Percentiles rank a stretch among this genome's conserved stretches.
Conservation (phyloP, 805 yeast genomes). For the Hanseniaspora taiwanica region DNA sequence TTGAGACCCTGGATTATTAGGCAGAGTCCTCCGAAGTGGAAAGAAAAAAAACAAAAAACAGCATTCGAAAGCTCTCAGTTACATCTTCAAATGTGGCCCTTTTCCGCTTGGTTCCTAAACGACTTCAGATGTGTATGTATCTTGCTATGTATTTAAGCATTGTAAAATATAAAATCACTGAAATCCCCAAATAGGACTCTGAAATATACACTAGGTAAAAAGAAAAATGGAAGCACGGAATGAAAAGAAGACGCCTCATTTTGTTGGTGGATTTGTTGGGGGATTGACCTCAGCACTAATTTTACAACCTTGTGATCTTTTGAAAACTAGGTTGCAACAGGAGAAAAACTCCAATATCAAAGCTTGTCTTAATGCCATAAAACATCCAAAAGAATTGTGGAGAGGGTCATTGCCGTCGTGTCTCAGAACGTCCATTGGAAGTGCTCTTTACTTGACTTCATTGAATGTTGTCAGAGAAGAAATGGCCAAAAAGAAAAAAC, state of each 20-base stretch:
- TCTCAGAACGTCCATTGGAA: slow-evolving; percentile 78
- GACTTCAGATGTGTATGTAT: no score
- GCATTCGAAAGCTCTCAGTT: no score
- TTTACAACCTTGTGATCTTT: slow-evolving; percentile 78
- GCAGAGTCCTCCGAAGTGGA: no score
- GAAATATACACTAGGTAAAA: no score
- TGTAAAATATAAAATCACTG: no score
- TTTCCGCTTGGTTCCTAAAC: no score
- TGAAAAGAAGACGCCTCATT: slow-evolving; percentile 27
- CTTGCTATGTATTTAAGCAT: no score
- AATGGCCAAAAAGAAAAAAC: slow-evolving; percentile 25
- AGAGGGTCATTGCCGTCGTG: slow-evolving; percentile 90
- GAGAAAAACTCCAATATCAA: slow-evolving; percentile 21
- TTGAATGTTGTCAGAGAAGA: slow-evolving; percentile 48
- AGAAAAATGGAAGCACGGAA: neutral
- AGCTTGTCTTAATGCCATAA: slow-evolving; percentile 24
- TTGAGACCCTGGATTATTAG: no score
- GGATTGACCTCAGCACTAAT: slow-evolving; percentile 71
- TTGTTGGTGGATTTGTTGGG: slow-evolving; percentile 71
- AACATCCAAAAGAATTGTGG: slow-evolving; percentile 48
- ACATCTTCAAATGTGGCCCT: no score
- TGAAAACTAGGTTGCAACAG: slow-evolving; percentile 81
- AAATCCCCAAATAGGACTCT: no score
- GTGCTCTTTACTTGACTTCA: slow-evolving; percentile 71
- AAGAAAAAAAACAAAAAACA: no score